Evolutionary conservation across 2,329 filamentous ascomycete genomes (phyloP), one percentile per base, ranked within the genome.

Genomic region (Phaeoacremonium minimum): DNA sequence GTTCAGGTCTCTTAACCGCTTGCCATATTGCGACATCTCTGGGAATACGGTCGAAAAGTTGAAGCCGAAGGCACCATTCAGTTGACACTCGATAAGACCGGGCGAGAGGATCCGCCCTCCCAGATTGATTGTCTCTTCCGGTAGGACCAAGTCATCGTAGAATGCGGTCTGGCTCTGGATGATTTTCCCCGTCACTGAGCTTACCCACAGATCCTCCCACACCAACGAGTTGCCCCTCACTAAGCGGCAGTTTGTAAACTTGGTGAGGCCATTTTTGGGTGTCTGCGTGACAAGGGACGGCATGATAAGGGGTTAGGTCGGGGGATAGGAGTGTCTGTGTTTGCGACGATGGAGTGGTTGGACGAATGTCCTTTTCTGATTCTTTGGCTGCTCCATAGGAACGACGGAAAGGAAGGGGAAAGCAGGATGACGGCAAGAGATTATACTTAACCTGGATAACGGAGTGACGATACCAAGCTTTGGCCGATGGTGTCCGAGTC

Each of bases 11-110:
- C 69, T 70, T 35, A 94, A 65, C 14, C 77, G 80, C 57, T 87
- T 83, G 42, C 77, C 75, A 51, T 91, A 94, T 33, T 73, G 69
- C 32, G 69, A 63, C 58, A 74, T 77, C 47, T 82, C 75, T 11
- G 80, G 70, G 11, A 85, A 78, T 7, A 88, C 70, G 2, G 78
- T 77, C 3, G 86, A 91, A 59, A 91, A 94, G 66, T 95, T 91
- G 69, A 95, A 94, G 38, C 89, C 89, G 52, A 89, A 91, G 8
- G 86, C 89, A 32, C 90, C 90, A 53, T 96, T 96, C 48, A 96
- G 80, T 61, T 96, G 90, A 35, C 85, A 84, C 47, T 96, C 90
- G 49, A 96, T 93, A 54, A 96, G 74, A 17, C 90, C 90, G 0
- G 90, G 88, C 1, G 85, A 80, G 15, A 96, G 58, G 46, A 95